Evolutionary conservation across 164 flowering plant species (phyloP), one percentile per base, ranked within the genome.

Genomic region (Dillenia suffruticosa): DNA sequence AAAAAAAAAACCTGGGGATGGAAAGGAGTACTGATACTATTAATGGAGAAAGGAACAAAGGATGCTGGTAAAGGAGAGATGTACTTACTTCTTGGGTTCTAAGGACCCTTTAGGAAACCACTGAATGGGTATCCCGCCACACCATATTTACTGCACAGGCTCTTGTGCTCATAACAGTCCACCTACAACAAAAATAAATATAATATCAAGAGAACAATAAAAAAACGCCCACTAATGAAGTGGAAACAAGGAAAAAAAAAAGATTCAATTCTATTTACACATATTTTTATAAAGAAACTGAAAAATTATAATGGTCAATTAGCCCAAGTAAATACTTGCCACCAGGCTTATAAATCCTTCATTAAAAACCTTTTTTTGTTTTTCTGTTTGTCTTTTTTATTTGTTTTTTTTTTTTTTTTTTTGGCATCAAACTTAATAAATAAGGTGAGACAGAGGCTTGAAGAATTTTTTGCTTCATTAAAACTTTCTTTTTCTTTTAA

Each of bases 91-190:
- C 73, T 89, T 88, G 16, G 94, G 94, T 65, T 92, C 96, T 77
- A 92, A 70, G n/a, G 97, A 88, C 12, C 92, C 96, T 64, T 86
- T 85, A 1, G 97, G 89, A 74, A 94, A 94, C 99, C 99, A 94
- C 40, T 94, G 81, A 61, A 94, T 49, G 99, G 99, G 70, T 94
- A 94, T 58, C 99, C 97, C 61, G 84, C 69, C 56, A 94, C 97
- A 0, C 85, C 97, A 69, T 76, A 85, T 75, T 91, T 88, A 68
- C 79, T 74, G 63, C 98, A 94, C 9, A 91, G 26, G 53, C 80
- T 72, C 81, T 94, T 94, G 32, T 91, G 95, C 63, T 86, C 97
- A 69, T 94, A 97, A 82, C 98, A 94, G 67, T 94, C 98, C 43
- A 94, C 95, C 98, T 93, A 58, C 15, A 66, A 9, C 59, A 66